phyloP scores from a whole-genome alignment of 257 asterid genomes.

The Phtheirospermum japonicum region DNA sequence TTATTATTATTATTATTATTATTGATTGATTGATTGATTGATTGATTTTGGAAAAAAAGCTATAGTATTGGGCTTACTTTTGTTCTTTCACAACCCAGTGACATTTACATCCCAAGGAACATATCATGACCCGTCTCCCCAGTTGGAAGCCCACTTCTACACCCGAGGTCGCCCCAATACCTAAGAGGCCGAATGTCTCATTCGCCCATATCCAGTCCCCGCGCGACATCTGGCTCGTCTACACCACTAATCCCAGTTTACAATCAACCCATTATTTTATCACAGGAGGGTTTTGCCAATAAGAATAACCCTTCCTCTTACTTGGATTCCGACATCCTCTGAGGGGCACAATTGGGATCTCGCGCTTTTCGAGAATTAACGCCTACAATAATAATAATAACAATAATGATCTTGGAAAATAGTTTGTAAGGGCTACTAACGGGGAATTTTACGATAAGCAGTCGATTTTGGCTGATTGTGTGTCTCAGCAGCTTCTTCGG shows the following conservation, averaged over 20 bases:
- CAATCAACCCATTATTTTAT: constrained; percentile 42
- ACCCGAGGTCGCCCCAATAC: constrained; percentile 86
- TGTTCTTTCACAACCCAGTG: constrained; percentile 47
- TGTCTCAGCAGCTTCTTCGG: constrained; percentile 65
- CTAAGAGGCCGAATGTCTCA: constrained; percentile 83
- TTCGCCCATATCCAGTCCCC: constrained; percentile 90
- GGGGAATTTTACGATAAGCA: constrained; percentile 47
- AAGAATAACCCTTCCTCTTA: constrained; percentile 48
- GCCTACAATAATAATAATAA: constrained; percentile 34
- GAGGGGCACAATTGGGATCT: constrained; percentile 57
- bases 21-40: too few relatives aligned
- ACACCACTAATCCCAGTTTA: constrained; percentile 81
- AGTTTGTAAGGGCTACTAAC: constrained; percentile 15
- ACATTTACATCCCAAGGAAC: constrained; percentile 53
- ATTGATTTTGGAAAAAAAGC: background rate
- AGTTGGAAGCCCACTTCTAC: constrained; percentile 75
- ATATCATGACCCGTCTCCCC: constrained; percentile 95
- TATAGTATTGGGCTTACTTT: constrained; percentile 19
- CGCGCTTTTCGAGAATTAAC: constrained; percentile 61
- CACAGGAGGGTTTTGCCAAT: constrained; percentile 57
- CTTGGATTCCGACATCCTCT: constrained; percentile 76
- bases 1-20: too few relatives aligned
- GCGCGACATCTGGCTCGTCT: constrained; percentile 85
- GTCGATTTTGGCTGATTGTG: constrained; percentile 70
- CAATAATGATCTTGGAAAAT: constrained; percentile 49